These are phyloP conservation scores for Candida broadrunensis DNA, from an alignment of 805 yeast genomes.

Conservation along the genomic window DNA sequence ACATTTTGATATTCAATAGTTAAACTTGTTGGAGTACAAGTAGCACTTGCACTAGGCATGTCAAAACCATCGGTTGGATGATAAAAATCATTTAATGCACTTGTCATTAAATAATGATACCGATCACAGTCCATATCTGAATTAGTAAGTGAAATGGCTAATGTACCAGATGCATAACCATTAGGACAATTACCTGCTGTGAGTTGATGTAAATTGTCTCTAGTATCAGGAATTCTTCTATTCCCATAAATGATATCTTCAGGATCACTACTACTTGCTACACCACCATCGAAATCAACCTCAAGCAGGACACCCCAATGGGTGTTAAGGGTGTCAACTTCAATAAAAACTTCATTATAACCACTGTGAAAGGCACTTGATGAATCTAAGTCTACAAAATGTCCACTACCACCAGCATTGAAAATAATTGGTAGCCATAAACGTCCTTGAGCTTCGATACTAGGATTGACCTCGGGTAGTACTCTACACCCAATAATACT, in stretches of 20 bases:
- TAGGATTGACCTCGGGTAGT: too few relatives aligned
- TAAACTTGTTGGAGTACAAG: slow-evolving; percentile 11
- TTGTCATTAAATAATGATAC: slow-evolving; percentile 17
- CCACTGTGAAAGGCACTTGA: slow-evolving; percentile 16
- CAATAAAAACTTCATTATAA: slow-evolving; percentile 7
- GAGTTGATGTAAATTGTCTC: slow-evolving; percentile 8
- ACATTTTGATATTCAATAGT: slow-evolving; percentile 14
- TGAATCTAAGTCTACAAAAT: too few relatives aligned
- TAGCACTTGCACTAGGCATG: slow-evolving; percentile 5
- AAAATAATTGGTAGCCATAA: too few relatives aligned
- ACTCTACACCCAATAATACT: too few relatives aligned
- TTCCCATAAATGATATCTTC: neutral
- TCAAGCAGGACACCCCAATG: too few relatives aligned
- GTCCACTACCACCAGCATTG: too few relatives aligned
- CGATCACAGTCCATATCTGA: slow-evolving; percentile 18
- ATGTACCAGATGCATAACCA: slow-evolving; percentile 18
- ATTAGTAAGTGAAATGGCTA: slow-evolving; percentile 13
- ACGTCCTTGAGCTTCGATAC: too few relatives aligned
- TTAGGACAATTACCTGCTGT: slow-evolving; percentile 14
- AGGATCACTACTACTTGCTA: slow-evolving; percentile 4
- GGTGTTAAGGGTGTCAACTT: too few relatives aligned
- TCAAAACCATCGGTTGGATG: slow-evolving; percentile 9
- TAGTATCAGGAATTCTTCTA: slow-evolving; percentile 11
- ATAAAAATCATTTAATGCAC: slow-evolving; percentile 19
- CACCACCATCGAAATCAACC: slow-evolving; percentile 8